phyloP scores from a whole-genome alignment of 495 filamentous ascomycete species.

The Aspergillus funiculosus region DNA sequence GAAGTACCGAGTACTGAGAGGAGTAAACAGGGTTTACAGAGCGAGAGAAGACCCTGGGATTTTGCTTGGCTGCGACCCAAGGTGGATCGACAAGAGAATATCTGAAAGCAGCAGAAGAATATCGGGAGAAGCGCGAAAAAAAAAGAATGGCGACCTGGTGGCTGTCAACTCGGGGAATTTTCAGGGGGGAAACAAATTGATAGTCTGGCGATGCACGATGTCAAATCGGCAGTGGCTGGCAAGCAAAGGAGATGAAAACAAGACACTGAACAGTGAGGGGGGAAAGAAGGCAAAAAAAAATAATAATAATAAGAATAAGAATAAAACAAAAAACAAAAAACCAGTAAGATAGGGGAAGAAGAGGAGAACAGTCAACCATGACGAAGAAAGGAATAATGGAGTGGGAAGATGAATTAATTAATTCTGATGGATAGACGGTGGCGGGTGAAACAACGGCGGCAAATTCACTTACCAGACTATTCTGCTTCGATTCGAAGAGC shows the following conservation, averaged over 20 bases:
- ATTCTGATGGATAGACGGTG: neutral
- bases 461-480: slow-evolving; percentile 2
- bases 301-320: too few relatives aligned
- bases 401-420: slow-evolving; percentile 6
- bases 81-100: slow-evolving; percentile 2
- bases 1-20: neutral
- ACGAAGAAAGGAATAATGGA: slow-evolving; percentile 5
- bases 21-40: slow-evolving; percentile 5
- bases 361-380: slow-evolving; percentile 1
- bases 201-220: slow-evolving; percentile 17
- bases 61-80: neutral
- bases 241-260: neutral
- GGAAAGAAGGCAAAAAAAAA: neutral
- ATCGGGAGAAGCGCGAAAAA: slow-evolving; percentile 8
- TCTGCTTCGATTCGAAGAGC: neutral
- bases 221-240: slow-evolving; percentile 27
- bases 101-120: slow-evolving; percentile 1
- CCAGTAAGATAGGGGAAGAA: neutral
- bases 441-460: slow-evolving; percentile 6
- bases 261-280: too few relatives aligned
- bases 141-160: slow-evolving; percentile 20
- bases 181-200: slow-evolving; percentile 11
- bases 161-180: slow-evolving; percentile 21
- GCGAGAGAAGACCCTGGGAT: slow-evolving; percentile 2
- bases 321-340: slow-evolving; percentile 7